Evolutionary conservation across 75 land plant genomes (phyloP), one percentile per base, ranked within the genome.

Genomic region (Larix kaempferi): DNA sequence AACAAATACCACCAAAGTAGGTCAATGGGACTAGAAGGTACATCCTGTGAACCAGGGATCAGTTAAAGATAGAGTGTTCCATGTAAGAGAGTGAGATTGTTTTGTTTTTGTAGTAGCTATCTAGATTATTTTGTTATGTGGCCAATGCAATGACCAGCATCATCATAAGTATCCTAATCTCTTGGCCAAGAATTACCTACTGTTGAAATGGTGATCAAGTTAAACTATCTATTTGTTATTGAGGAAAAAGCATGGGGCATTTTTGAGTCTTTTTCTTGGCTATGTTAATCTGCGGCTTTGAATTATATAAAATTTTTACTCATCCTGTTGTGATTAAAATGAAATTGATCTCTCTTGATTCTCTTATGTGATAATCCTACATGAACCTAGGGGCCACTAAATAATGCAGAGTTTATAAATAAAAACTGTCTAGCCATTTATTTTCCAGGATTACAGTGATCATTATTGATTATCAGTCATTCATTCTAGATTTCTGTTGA

Each of bases 261-360:
- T 65, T n/a, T n/a, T n/a, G n/a, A n/a, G n/a, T n/a, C n/a, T n/a
- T n/a, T 35, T 69, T 21, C 22, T 69, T 69, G 73, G 23, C 41
- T n/a, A 69, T 69, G n/a, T 19, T 69, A 41, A 54, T 41, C 41
- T 11, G 54, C 10, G 12, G 54, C 54, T 49, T 6, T 69, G 73
- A 10, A 69, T 21, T 21, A 29, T 37, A 41, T 41, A n/a, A n/a
- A 3, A n/a, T 39, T 44, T 69, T 41, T 49, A 49, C 49, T 7
- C 39, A 69, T 69, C 3, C 12, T 41, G 21, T 21, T 52, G 52
- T 21, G 25, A 27, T 69, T n/a, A 69, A n/a, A 41, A 64, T 64
- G 33, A 14, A 64, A 25, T 64, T 17, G 37, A 64, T 33, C 37
- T 15, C 39, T 15, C 15, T 64, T 33, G 15, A 15, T 15, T 64